A percentile compares a stretch with the other conserved stretches of the same genome.
Evolutionary conservation across 1,284 basidiomycete species (phyloP).

Genomic region (Malassezia vespertilionis): DNA sequence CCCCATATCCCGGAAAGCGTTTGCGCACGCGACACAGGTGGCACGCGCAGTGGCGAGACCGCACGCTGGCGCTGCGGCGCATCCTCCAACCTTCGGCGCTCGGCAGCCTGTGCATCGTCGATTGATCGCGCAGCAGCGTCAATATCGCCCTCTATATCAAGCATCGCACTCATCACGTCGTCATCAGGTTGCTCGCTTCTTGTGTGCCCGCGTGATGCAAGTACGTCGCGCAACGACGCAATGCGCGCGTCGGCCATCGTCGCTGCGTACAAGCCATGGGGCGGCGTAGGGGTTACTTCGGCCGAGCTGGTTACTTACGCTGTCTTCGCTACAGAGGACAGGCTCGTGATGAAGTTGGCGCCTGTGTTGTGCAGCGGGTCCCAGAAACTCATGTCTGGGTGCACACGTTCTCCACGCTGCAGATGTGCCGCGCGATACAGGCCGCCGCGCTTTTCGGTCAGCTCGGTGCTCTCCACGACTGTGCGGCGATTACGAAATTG

Average conservation of each 20-base stretch:
- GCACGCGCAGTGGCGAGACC: neutral
- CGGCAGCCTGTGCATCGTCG: conserved; percentile 9
- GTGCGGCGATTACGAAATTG: conserved; percentile 30
- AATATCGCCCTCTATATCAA: conserved; percentile 9
- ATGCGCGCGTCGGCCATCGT: conserved; percentile 2
- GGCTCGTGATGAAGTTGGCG: neutral
- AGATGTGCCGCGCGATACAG: neutral
- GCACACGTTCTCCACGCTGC: neutral
- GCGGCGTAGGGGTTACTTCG: neutral
- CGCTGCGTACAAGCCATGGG: neutral
- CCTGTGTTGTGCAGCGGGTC: conserved; percentile 3
- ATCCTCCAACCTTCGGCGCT: conserved; percentile 1
- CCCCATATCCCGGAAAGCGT: neutral
- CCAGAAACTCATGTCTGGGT: conserved; percentile 6
- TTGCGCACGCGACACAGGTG: neutral
- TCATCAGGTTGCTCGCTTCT: neutral
- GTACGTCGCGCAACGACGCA: conserved; percentile 5
- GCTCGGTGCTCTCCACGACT: conserved; percentile 7
- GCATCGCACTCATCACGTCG: conserved; percentile 9
- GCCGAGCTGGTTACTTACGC: neutral
- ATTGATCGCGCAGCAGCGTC: conserved; percentile 6
- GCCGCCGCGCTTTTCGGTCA: neutral
- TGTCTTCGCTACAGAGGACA: conserved; percentile 10
- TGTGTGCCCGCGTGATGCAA: neutral
- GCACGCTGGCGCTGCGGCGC: neutral